phyloP scores from a whole-genome alignment of 2,329 filamentous ascomycete species.

The Fusarium liriodendri region DNA sequence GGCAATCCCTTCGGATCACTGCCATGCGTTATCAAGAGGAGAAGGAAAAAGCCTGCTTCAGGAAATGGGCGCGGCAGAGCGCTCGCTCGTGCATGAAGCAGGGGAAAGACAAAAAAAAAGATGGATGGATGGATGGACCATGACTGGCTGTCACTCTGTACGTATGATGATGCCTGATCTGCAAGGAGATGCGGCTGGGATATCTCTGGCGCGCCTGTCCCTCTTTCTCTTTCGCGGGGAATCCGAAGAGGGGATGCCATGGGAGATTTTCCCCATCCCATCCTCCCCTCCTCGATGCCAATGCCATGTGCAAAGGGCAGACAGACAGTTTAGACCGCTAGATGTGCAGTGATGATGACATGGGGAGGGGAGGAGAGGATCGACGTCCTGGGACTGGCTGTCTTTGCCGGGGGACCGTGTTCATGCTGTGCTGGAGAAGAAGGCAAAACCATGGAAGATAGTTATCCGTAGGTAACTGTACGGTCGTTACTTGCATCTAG shows the following conservation, averaged over 20 bases:
- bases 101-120: neutral
- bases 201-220: neutral
- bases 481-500: neutral
- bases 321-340: neutral
- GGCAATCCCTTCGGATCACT: neutral
- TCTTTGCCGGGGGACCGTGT: neutral
- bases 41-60: neutral
- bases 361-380: conserved; percentile 13
- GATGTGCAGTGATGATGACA: conserved; percentile 29
- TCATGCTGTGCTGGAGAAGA: neutral
- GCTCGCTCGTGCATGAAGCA: neutral
- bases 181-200: neutral
- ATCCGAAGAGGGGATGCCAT: conserved; percentile 12
- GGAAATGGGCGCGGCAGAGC: neutral
- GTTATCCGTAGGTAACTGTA: neutral
- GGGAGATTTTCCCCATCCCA: neutral
- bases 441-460: neutral
- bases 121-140: neutral
- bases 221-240: neutral
- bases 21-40: neutral
- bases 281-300: neutral
- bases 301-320: neutral
- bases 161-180: conserved; percentile 2
- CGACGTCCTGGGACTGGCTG: conserved; percentile 14
- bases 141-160: neutral